Base-by-base conservation (phyloP, 1,139 yeast genomes). In the Kodamaea sp. region DNA sequence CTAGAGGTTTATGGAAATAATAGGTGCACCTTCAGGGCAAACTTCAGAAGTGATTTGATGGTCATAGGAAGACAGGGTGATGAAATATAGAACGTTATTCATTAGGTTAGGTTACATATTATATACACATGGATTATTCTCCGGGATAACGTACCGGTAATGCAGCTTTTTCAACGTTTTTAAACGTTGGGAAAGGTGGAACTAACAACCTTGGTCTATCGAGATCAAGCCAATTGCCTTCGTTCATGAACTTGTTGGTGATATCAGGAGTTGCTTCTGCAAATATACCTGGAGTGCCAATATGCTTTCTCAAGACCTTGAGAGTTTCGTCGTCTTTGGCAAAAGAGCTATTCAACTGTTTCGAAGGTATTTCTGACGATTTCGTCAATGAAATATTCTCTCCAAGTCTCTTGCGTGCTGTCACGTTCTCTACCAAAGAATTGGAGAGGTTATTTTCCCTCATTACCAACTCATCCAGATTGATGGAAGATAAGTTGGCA, bases 1-100 rank as follows among this genome's bases (percentile, higher is more conserved):
- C 52, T 89, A 37, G 96, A 87, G 51, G 87, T 86, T 5, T 86
- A 83, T 56, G 96, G 96, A 0, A 73, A 82, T 47, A 85, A 84
- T 46, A 65, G 77, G 43, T 81, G 92, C 37, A 80, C 89, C 0
- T 63, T 70, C 6, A 63, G 64, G 16, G 86, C 86, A 0, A 56
- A 57, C 3, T 55, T 74, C 4, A 65, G 81, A 38, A 65, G 66
- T 2, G 84, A 80, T 9, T 51, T 86, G 28, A 72, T 78, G 40
- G 66, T 88, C 4, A 78, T 87, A 39, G 96, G 96, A 6, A 70
- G 95, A 39, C 90, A 84, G 55, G 79, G 83, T 44, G 89, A 82
- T 46, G 45, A 40, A 22, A 26, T 38, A 27, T 39, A 25, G 11
- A 7, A 14, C 12, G 12, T 9, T 7, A 19, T 7, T 22, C 11